Conservation (phyloP, 176 grass and related monocot species). For the Elymus sibiricus region DNA sequence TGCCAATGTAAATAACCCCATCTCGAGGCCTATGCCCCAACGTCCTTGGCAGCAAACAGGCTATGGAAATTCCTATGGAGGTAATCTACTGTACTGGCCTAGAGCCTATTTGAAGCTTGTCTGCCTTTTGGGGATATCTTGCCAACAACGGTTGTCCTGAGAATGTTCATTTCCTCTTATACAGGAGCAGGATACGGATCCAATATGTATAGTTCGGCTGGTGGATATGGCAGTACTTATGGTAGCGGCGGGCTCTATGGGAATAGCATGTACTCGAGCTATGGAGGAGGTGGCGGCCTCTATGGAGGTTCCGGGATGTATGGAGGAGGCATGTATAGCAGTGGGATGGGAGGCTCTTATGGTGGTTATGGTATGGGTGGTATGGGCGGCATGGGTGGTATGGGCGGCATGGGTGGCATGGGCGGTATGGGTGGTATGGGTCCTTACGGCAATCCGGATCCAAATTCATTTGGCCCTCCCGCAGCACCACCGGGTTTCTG, state of each 20-base stretch:
- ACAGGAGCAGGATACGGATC: conserved; percentile 62
- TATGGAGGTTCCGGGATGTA: conserved; percentile 69
- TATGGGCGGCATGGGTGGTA: conserved; percentile 45
- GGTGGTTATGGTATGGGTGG: conserved; percentile 57
- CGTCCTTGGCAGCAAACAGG: conserved; percentile 86
- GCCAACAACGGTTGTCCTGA: neutral
- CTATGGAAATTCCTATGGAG: conserved; percentile 72
- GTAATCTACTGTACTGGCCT: conserved; percentile 17
- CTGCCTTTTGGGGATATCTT: neutral
- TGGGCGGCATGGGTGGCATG: conserved; percentile 61
- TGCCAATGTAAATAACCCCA: conserved; percentile 33
- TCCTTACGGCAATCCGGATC: conserved; percentile 72
- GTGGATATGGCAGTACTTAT: conserved; percentile 42
- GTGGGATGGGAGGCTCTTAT: conserved; percentile 43
- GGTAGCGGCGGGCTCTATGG: conserved; percentile 60
- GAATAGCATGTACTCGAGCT: conserved; percentile 66
- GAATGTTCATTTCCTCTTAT: neutral
- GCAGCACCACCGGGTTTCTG: conserved; percentile 74
- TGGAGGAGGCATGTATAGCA: conserved; percentile 60
- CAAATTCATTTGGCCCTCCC: conserved; percentile 72
- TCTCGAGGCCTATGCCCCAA: conserved; percentile 52
- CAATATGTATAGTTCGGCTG: conserved; percentile 60
- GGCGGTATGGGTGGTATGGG: conserved; percentile 56
- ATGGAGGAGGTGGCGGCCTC: conserved; percentile 48
- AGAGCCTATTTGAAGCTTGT: neutral